A percentile compares a stretch with the other conserved stretches of the same genome.
These are phyloP conservation scores for Lentinula aciculospora DNA, from an alignment of 768 basidiomycete species.

Conservation along the genomic window DNA sequence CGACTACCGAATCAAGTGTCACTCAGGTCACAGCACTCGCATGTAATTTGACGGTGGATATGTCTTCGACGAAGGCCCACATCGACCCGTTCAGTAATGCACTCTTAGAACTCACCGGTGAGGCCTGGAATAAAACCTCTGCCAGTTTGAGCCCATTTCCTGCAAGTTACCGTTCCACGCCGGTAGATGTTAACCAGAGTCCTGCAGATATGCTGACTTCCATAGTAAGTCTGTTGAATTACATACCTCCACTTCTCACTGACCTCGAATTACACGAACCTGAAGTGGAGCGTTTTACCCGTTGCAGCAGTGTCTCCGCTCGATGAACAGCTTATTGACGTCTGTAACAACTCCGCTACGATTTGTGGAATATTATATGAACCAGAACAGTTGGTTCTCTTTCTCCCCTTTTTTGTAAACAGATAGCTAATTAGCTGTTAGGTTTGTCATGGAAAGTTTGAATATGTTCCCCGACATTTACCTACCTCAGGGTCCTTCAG, in stretches of 20 bases:
- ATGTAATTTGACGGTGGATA: slow-evolving; percentile 4
- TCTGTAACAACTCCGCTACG: not conserved
- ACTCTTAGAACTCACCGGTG: not conserved
- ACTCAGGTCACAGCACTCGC: not conserved
- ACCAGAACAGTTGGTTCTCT: slow-evolving; percentile 1
- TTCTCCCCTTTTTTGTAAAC: not conserved
- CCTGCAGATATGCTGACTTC: not conserved
- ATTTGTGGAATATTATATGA: not conserved
- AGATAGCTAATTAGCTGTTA: not conserved
- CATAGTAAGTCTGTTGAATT: not conserved
- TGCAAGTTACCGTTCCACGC: not conserved
- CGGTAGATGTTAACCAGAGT: not conserved
- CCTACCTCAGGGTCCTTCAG: not conserved
- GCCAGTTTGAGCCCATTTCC: not conserved
- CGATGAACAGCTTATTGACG: not conserved
- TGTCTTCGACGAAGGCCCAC: not conserved
- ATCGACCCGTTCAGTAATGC: not conserved
- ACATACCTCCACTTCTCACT: too few species aligned
- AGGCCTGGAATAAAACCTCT: not conserved
- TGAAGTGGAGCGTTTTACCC: not conserved
- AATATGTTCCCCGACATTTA: not conserved
- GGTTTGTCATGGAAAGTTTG: slow-evolving; percentile 1
- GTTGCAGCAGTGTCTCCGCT: not conserved
- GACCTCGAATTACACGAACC: not conserved
- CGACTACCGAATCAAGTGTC: not conserved